These are phyloP conservation scores for Leptoxyphium fumago DNA, from an alignment of 2,329 filamentous ascomycete species.

Conservation along the genomic window DNA sequence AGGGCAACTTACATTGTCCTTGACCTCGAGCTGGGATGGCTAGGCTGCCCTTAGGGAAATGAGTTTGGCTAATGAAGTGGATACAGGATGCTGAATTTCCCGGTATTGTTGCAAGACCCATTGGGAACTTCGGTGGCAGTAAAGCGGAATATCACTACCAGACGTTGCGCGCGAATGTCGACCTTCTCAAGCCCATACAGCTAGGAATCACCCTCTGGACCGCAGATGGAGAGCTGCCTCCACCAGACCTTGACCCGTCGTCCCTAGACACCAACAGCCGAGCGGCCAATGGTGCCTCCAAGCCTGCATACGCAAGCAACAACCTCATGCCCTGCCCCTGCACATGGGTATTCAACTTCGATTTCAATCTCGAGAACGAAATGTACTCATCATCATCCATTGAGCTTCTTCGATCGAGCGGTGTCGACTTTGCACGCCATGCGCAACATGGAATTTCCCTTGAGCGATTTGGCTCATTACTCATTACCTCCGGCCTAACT, in stretches of 20 bases:
- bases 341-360: constrained; percentile 99
- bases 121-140: constrained; percentile 72
- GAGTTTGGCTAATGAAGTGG: neutral
- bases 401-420: constrained; percentile 73
- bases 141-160: constrained; percentile 99
- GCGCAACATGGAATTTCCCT: constrained; percentile 84
- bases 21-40: no score
- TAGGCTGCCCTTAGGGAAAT: no score
- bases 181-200: constrained; percentile 94
- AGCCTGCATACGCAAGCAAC: constrained; percentile 18
- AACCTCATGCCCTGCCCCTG: constrained; percentile 56
- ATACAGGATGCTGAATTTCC: constrained; percentile 89
- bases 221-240: constrained; percentile 73
- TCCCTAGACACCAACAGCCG: neutral
- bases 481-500: constrained; percentile 85
- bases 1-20: neutral
- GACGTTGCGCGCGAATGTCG: constrained; percentile 90
- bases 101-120: constrained; percentile 89
- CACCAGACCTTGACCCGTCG: constrained; percentile 43
- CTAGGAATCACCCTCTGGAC: constrained; percentile 91
- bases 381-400: constrained; percentile 98
- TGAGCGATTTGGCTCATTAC: constrained; percentile 69
- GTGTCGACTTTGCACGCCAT: constrained; percentile 79
- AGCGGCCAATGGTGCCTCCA: neutral
- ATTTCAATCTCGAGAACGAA: constrained; percentile 84